phyloP scores from a whole-genome alignment of 2,329 filamentous ascomycete genomes.

The Endoconidiophora polonica region DNA sequence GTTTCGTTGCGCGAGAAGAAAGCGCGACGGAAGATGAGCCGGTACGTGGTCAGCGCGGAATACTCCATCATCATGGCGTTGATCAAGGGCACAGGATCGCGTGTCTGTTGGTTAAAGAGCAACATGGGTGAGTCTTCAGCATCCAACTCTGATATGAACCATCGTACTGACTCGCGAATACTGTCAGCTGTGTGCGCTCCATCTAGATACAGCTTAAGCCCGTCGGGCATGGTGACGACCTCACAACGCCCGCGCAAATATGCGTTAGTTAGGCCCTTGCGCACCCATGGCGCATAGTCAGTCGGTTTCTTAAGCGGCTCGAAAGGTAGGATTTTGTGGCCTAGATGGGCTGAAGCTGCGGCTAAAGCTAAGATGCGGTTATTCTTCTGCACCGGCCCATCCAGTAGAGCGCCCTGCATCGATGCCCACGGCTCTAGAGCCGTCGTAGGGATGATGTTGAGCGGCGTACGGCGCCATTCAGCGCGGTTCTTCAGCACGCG shows the following conservation, averaged over 20 bases:
- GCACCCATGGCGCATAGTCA: conserved; percentile 28
- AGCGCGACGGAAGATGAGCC: conserved; percentile 46
- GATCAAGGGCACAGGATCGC: conserved; percentile 54
- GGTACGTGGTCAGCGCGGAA: conserved; percentile 21
- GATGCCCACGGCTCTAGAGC: conserved; percentile 27
- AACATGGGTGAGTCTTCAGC: conserved; percentile 31
- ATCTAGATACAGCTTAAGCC: conserved; percentile 63
- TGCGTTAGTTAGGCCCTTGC: conserved; percentile 47
- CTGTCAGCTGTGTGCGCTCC: conserved; percentile 81
- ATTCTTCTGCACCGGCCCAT: conserved; percentile 36
- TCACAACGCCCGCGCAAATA: conserved; percentile 66
- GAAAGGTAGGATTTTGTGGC: conserved; percentile 14
- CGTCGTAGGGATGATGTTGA: conserved; percentile 27
- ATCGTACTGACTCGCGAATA: conserved; percentile 55
- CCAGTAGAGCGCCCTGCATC: conserved; percentile 24
- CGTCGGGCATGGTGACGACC: conserved; percentile 29
- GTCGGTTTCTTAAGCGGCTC: neutral
- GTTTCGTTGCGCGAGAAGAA: conserved; percentile 62
- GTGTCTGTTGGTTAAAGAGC: conserved; percentile 86
- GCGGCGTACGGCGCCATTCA: conserved; percentile 31
- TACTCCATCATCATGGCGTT: conserved; percentile 43
- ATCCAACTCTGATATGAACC: conserved; percentile 47
- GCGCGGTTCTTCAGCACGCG: conserved; percentile 44
- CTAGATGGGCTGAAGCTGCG: conserved; percentile 42
- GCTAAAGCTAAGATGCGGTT: conserved; percentile 42